Evolutionary conservation across 345 rosid genomes (phyloP).

Genomic region (Syzygium oleosum): DNA sequence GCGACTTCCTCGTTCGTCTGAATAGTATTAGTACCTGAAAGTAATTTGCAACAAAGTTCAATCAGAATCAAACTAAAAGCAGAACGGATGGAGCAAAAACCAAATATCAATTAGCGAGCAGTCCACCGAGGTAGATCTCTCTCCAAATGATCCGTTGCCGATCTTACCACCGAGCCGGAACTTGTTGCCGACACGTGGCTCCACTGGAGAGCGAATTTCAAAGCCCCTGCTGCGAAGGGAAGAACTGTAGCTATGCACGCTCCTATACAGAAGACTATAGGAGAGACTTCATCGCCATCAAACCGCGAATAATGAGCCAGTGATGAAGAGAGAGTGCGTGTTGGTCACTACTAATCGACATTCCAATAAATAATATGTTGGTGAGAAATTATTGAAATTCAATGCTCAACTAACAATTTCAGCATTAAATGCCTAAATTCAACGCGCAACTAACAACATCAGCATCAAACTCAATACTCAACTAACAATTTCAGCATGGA

Average conservation of each 20-base stretch:
- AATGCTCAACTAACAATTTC: too few relatives aligned
- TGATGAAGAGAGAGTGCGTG: fast-evolving
- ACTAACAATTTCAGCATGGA: too few relatives aligned
- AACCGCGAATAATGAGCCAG: neutral
- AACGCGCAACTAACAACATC: too few relatives aligned
- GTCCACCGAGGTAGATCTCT: constrained; percentile 83
- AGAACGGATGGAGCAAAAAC: neutral
- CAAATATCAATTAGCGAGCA: neutral
- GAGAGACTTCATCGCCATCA: neutral
- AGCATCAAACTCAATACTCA: too few relatives aligned
- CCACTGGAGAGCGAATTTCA: constrained; percentile 24
- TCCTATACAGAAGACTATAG: neutral
- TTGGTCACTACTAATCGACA: neutral
- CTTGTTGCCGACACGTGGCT: constrained; percentile 75
- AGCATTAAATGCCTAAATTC: too few relatives aligned
- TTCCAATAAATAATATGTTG: too few relatives aligned
- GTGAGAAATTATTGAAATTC: too few relatives aligned
- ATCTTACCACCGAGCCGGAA: constrained; percentile 81
- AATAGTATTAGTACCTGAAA: constrained; percentile 46
- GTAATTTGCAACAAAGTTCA: neutral
- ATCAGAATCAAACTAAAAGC: neutral
- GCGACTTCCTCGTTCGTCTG: constrained; percentile 63
- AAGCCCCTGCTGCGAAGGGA: neutral
- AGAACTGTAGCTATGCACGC: neutral
- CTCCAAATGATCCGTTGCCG: constrained; percentile 92